phyloP scores from a whole-genome alignment of 441 rosid species.

The Viola pubescens region DNA sequence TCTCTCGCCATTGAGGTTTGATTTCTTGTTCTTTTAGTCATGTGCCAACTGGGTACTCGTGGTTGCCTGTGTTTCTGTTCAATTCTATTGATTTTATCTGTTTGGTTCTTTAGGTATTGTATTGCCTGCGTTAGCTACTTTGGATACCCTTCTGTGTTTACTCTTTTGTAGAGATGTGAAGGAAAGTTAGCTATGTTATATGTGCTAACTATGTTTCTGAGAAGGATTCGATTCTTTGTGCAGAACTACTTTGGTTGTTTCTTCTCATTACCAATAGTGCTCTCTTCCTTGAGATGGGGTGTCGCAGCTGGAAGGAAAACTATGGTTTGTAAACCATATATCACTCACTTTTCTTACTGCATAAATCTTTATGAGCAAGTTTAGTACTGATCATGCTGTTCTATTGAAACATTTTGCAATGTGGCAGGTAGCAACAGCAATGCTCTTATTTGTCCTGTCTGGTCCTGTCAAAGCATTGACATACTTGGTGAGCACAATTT shows the following conservation, averaged over 20 bases:
- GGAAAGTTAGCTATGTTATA: background rate
- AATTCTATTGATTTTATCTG: background rate
- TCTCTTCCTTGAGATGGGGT: conserved; percentile 78
- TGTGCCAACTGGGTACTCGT: background rate
- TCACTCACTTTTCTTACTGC: background rate
- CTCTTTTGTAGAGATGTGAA: too few relatives aligned
- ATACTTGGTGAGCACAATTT: conserved; percentile 57
- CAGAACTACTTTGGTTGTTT: conserved; percentile 97
- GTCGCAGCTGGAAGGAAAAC: conserved; percentile 90
- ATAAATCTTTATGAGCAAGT: background rate
- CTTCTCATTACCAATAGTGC: conserved; percentile 73
- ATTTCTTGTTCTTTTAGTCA: conserved; percentile 6
- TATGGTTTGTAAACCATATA: conserved; percentile 41
- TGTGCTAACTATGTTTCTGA: background rate
- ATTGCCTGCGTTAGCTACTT: too few relatives aligned
- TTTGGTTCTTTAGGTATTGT: background rate
- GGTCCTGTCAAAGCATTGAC: conserved; percentile 83
- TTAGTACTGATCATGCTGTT: conserved; percentile 1
- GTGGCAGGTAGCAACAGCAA: conserved; percentile 76
- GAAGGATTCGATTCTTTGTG: background rate
- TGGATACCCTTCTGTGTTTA: too few relatives aligned
- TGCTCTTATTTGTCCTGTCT: conserved; percentile 73
- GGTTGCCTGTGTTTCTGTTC: background rate
- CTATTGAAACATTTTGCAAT: conserved; percentile 14
- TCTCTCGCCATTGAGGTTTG: conserved; percentile 62